Percentiles rank a stretch among this genome's conserved stretches.
These are phyloP conservation scores for Lagenidium sp. DNA, from an alignment of 352 stramenopile genomes.

Conservation along the genomic window DNA sequence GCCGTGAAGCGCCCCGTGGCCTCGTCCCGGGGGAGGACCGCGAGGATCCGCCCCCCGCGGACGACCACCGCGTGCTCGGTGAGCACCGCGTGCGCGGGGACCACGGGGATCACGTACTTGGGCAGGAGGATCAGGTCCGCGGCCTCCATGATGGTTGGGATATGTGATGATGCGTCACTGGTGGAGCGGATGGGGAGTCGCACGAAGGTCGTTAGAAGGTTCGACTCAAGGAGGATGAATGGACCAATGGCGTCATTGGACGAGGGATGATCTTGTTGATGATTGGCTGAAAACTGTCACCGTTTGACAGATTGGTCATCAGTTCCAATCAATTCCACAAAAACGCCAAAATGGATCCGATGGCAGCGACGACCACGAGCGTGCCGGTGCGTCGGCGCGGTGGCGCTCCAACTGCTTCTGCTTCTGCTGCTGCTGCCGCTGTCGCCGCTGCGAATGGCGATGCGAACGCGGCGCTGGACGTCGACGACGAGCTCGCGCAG, in stretches of 20 bases:
- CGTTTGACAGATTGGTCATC: too few relatives aligned
- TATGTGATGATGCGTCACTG: background rate
- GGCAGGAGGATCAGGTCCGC: slow-evolving; percentile 76
- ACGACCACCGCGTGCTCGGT: slow-evolving; percentile 73
- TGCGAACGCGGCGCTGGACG: slow-evolving; percentile 31
- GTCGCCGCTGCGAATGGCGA: too few relatives aligned
- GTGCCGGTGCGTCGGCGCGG: too few relatives aligned
- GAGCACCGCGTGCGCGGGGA: slow-evolving; percentile 60
- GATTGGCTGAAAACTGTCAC: too few relatives aligned
- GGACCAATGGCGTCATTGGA: background rate
- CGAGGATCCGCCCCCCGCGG: slow-evolving; percentile 56
- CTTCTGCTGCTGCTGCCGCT: too few relatives aligned
- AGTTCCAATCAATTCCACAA: too few relatives aligned
- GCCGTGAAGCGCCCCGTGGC: slow-evolving; percentile 40
- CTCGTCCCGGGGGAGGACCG: slow-evolving; percentile 51
- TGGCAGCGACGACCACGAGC: background rate
- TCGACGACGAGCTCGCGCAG: slow-evolving; percentile 71
- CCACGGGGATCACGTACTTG: slow-evolving; percentile 71
- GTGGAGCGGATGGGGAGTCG: slow-evolving; percentile 1
- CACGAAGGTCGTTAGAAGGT: slow-evolving; percentile 10
- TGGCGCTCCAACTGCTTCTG: slow-evolving; percentile 8
- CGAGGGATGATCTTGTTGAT: too few relatives aligned
- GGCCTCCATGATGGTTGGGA: background rate
- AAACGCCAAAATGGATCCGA: background rate
- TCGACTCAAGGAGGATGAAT: background rate